phyloP scores from a whole-genome alignment of 192 early-diverging fungal species.

The Piromyces finnis region DNA sequence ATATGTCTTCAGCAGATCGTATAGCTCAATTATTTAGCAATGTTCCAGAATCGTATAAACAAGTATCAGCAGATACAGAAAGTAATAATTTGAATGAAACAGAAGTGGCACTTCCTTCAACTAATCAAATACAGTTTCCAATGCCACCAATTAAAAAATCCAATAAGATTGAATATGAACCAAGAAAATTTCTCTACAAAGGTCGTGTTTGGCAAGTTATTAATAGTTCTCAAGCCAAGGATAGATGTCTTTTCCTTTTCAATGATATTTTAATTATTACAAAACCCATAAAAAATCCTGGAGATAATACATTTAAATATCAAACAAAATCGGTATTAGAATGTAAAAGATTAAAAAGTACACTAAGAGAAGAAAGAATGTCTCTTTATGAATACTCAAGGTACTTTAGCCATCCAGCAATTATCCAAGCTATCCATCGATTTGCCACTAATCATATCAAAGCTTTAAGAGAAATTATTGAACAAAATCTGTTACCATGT shows the following conservation, averaged over 20 bases:
- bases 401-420: conserved; percentile 12
- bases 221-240: conserved; percentile 42
- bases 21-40: not conserved
- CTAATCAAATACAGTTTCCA: not conserved
- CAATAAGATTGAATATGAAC: not conserved
- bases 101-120: no score
- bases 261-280: conserved; percentile 43
- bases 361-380: not conserved
- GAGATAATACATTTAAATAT: not conserved
- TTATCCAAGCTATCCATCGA: conserved; percentile 31
- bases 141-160: not conserved
- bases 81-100: not conserved
- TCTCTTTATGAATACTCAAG: not conserved
- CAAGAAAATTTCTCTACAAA: conserved; percentile 20
- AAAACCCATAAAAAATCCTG: conserved; percentile 8
- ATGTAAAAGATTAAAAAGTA: not conserved
- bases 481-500: conserved; percentile 25
- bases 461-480: conserved; percentile 33
- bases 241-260: conserved; percentile 48
- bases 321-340: not conserved
- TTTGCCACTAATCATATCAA: conserved; percentile 35
- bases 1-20: not conserved
- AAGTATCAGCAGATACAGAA: not conserved
- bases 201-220: conserved; percentile 44
- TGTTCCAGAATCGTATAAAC: not conserved